Conservation (phyloP, 768 basidiomycete genomes). For the Lentinula aciculospora region DNA sequence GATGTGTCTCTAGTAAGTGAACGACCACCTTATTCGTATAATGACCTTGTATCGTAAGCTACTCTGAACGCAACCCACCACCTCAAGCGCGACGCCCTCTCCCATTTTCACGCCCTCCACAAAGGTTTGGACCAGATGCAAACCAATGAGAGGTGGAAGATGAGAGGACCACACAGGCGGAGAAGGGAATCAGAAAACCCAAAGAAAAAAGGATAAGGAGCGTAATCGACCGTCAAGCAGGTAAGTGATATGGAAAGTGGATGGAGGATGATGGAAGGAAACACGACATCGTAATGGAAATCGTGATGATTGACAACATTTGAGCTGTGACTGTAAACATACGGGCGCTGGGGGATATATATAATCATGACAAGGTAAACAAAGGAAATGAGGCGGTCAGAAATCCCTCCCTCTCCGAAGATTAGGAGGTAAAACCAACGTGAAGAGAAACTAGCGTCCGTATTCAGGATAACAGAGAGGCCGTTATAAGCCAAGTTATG, state of each 20-base stretch:
- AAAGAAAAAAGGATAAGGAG: conserved; percentile 16
- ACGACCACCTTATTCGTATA: background rate
- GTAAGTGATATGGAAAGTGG: conserved; percentile 16
- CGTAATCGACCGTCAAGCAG: conserved; percentile 7
- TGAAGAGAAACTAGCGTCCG: conserved; percentile 80
- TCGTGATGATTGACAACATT: background rate
- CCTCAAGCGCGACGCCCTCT: conserved; percentile 65
- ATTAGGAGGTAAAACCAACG: conserved; percentile 17
- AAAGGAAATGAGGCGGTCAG: conserved; percentile 24
- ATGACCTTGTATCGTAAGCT: background rate
- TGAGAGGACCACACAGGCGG: conserved; percentile 59
- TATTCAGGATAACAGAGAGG: conserved; percentile 36
- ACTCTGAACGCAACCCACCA: background rate
- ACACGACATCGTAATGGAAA: conserved; percentile 1
- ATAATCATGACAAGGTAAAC: conserved; percentile 17
- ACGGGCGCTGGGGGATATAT: conserved; percentile 26
- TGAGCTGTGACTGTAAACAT: background rate
- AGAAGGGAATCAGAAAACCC: conserved; percentile 15
- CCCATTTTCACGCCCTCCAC: conserved; percentile 56
- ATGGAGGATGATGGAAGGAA: conserved; percentile 11
- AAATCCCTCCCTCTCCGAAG: conserved; percentile 12
- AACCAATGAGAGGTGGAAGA: conserved; percentile 47
- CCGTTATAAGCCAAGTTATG: conserved; percentile 22
- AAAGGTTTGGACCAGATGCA: conserved; percentile 19
- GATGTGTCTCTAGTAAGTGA: background rate